phyloP scores from a whole-genome alignment of 306 rosid species.

The Dicorynia guianensis region DNA sequence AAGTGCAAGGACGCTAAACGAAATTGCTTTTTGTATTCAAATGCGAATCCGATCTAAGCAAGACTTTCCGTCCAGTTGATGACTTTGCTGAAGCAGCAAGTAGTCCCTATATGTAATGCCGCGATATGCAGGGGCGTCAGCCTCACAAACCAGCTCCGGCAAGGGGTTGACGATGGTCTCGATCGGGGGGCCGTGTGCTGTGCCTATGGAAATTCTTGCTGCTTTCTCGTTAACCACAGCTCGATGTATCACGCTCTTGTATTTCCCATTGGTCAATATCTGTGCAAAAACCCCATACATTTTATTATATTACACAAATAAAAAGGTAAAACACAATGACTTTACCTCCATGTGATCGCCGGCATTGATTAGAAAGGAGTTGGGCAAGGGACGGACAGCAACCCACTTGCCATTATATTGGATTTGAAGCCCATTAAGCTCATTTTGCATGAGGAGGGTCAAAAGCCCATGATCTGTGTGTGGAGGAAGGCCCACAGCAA shows the following conservation, averaged over 20 bases:
- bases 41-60: slow-evolving; percentile 57
- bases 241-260: slow-evolving; percentile 72
- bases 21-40: background rate
- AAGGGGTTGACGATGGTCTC: slow-evolving; percentile 52
- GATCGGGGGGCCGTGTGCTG: slow-evolving; percentile 58
- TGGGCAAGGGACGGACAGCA: slow-evolving; percentile 54
- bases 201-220: slow-evolving; percentile 56
- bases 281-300: background rate
- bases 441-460: slow-evolving; percentile 55
- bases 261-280: slow-evolving; percentile 66
- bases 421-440: slow-evolving; percentile 61
- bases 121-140: slow-evolving; percentile 36
- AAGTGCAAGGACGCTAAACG: too few species aligned
- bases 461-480: slow-evolving; percentile 71
- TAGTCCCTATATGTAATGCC: slow-evolving; percentile 55
- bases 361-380: slow-evolving; percentile 52
- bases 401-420: slow-evolving; percentile 53
- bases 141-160: slow-evolving; percentile 38
- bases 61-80: slow-evolving; percentile 44
- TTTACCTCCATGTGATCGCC: slow-evolving; percentile 76
- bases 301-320: background rate
- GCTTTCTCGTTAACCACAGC: slow-evolving; percentile 56
- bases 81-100: slow-evolving; percentile 49
- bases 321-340: too few species aligned
- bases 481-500: slow-evolving; percentile 58